A percentile compares a stretch with the other conserved stretches of the same genome.
Evolutionary conservation across 257 asterid genomes (phyloP).

Genomic region (Apocynum venetum): DNA sequence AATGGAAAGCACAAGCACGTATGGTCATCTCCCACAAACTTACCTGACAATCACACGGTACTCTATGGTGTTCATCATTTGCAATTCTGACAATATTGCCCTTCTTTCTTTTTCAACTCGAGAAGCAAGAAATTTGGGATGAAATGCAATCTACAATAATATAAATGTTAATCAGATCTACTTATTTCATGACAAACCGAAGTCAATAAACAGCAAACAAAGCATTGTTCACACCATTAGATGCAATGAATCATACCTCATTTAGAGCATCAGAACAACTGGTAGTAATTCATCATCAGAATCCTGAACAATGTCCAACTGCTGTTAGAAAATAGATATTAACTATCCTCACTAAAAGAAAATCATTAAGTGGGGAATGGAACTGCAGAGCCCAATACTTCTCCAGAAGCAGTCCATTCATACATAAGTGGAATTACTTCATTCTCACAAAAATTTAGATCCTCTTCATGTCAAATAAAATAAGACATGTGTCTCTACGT

Average conservation of each 20-base stretch:
- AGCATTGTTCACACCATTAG: not conserved
- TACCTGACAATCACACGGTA: conserved; percentile 99
- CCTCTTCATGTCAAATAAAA: not conserved
- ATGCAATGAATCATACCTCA: conserved; percentile 55
- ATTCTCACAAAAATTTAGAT: not conserved
- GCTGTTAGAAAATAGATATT: conserved; percentile 22
- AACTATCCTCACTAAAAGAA: not conserved
- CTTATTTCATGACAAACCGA: not conserved
- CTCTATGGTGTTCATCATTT: conserved; percentile 99
- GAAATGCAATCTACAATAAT: conserved; percentile 75
- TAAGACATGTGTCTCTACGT: not conserved
- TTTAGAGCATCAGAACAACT: conserved; percentile 90
- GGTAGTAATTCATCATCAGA: conserved; percentile 91
- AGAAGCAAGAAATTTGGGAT: conserved; percentile 85
- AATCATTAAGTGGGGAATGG: not conserved
- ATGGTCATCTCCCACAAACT: conserved; percentile 16
- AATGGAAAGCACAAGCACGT: conserved; percentile 3
- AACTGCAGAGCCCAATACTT: not conserved
- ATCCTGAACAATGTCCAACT: conserved; percentile 44
- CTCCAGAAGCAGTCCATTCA: not conserved
- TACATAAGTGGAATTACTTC: not conserved
- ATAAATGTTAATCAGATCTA: conserved; percentile 16
- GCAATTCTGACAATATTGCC: conserved; percentile 89
- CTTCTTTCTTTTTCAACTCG: conserved; percentile 98
- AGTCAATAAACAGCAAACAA: not conserved